Evolutionary conservation across 306 rosid genomes (phyloP), one percentile per base, ranked within the genome.

Genomic region (Datisca glomerata): DNA sequence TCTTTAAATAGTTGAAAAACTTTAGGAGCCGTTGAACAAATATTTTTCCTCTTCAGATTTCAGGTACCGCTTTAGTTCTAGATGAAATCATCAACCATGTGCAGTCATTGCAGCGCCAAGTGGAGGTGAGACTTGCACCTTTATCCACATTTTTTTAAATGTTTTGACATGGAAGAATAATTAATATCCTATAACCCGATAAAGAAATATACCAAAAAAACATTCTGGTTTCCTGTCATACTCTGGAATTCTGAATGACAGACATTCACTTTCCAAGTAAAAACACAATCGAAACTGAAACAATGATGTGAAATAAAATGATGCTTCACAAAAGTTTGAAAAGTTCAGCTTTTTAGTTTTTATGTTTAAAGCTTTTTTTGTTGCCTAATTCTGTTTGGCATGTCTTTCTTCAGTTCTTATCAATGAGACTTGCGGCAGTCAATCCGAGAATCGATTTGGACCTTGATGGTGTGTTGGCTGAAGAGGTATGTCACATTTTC

Each of bases 41-140:
- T 29, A 47, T 14, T 12, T 60, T 69, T 61, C 21, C 51, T 44
- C 20, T 58, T 41, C 87, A 85, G 95, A 71, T 85, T 60, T 76
- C 93, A 20, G 85, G 95, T 31, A 85, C 87, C 3, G 95, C 95
- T 36, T 60, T 71, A 63, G 95, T 85, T 60, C 77, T 85, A 58
- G 95, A 85, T 59, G 85, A 85, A 66, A 85, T 79, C 62, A 85
- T 85, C 81, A 80, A 69, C 61, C 95, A 85, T 14, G 95, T 85
- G 43, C 95, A 85, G 37, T 85, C 77, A 43, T 66, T 85, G 13
- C 95, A 85, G 63, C 69, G 42, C 25, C 85, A 85, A 80, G 95
- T 85, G 55, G 95, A 85, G 95, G 95, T 85, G 48, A 69, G 84
- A 57, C 41, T 64, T 51, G 60, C 60, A 43, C 51, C 51, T 63